phyloP scores from a whole-genome alignment of 1,284 basidiomycete genomes.

The Leccinum colubrinum region DNA sequence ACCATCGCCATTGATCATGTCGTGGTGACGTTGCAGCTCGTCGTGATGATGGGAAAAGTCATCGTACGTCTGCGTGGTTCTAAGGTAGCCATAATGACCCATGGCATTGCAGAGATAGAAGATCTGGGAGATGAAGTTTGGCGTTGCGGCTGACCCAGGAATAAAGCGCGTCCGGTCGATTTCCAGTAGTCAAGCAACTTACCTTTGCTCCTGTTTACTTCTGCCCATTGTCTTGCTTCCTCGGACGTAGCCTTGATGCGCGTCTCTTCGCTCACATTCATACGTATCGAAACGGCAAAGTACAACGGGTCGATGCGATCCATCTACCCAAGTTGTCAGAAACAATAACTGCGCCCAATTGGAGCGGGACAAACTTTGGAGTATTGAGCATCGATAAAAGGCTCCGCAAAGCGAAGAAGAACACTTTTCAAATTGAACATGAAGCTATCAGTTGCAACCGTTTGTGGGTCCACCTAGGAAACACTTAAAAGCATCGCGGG shows the following conservation, averaged over 20 bases:
- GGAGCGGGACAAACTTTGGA: conserved; percentile 62
- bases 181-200: not conserved
- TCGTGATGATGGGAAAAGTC: conserved; percentile 71
- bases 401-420: conserved; percentile 88
- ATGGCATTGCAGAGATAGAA: conserved; percentile 88
- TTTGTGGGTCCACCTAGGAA: conserved; percentile 72
- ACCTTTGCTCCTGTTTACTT: conserved; percentile 50
- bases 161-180: not conserved
- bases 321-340: conserved; percentile 50
- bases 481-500: not conserved
- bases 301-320: conserved; percentile 90
- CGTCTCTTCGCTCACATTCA: conserved; percentile 85
- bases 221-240: conserved; percentile 75
- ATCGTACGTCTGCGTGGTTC: conserved; percentile 74
- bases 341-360: not conserved
- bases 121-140: conserved; percentile 95
- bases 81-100: conserved; percentile 84
- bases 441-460: conserved; percentile 90
- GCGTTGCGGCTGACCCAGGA: conserved; percentile 41
- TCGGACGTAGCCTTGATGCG: conserved; percentile 88
- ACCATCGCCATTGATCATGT: conserved; percentile 73
- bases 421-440: conserved; percentile 90
- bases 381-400: conserved; percentile 92
- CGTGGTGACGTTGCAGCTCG: conserved; percentile 78
- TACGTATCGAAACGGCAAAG: conserved; percentile 67